These are phyloP conservation scores for Amanita pseudoporphyria DNA, from an alignment of 768 basidiomycete genomes.

Conservation along the genomic window DNA sequence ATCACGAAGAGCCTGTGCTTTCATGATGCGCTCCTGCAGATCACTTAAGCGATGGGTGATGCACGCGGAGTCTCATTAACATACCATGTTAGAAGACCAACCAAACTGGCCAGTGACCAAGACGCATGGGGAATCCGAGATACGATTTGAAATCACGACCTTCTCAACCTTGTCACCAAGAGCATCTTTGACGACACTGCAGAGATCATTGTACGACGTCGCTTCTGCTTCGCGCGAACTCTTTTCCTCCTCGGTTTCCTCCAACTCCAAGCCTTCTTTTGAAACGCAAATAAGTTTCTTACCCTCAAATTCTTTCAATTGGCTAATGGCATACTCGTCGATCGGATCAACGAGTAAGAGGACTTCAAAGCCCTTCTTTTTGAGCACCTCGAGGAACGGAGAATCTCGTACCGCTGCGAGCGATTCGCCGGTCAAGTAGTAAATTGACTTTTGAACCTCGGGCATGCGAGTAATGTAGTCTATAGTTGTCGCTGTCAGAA, in stretches of 20 bases:
- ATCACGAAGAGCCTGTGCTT: constrained; percentile 94
- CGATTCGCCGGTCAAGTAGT: constrained; percentile 98
- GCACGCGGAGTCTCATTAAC: constrained; percentile 13
- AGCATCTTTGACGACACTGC: constrained; percentile 93
- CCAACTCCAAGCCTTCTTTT: constrained; percentile 98
- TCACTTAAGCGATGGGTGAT: not conserved
- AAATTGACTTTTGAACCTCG: constrained; percentile 96
- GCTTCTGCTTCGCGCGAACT: constrained; percentile 77
- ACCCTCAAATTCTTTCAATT: constrained; percentile 98
- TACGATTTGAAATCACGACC: constrained; percentile 96
- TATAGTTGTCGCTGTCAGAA: constrained; percentile 18
- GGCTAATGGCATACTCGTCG: constrained; percentile 97
- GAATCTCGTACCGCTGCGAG: constrained; percentile 86
- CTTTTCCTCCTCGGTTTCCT: constrained; percentile 99
- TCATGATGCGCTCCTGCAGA: constrained; percentile 95
- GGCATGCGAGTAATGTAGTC: constrained; percentile 99
- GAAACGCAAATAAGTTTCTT: constrained; percentile 97
- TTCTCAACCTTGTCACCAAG: constrained; percentile 99
- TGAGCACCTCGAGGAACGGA: constrained; percentile 98
- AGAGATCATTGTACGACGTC: constrained; percentile 77
- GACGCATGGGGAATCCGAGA: constrained; percentile 93
- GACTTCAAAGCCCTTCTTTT: constrained; percentile 99
- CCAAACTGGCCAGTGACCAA: constrained; percentile 99
- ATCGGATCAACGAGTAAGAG: constrained; percentile 97
- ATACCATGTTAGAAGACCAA: constrained; percentile 98